Evolutionary conservation across 805 yeast species (phyloP).

Genomic region (Jamesozyma hellenica): DNA sequence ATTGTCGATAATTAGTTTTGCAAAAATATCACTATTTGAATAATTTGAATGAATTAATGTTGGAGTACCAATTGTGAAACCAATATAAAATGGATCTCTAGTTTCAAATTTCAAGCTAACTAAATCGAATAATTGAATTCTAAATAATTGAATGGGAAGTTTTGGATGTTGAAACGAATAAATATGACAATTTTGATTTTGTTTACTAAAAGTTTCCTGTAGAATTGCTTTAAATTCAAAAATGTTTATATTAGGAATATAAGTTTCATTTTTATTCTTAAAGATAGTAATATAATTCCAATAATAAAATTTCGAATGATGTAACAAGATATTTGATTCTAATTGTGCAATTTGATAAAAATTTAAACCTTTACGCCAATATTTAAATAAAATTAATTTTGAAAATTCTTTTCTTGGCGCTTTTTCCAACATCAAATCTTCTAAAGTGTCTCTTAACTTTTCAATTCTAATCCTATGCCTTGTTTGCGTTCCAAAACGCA

Average conservation of each 20-base stretch:
- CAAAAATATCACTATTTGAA: conserved; percentile 31
- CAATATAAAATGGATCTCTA: conserved; percentile 53
- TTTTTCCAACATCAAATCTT: conserved; percentile 7
- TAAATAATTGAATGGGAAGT: conserved; percentile 47
- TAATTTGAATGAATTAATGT: conserved; percentile 48
- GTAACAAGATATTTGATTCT: conserved; percentile 56
- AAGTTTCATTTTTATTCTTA: neutral
- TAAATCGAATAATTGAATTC: conserved; percentile 60
- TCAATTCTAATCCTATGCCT: neutral
- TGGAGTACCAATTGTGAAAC: conserved; percentile 58
- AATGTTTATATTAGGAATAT: neutral
- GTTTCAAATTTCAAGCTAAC: conserved; percentile 16
- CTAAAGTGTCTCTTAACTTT: conserved; percentile 4
- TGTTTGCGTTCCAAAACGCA: conserved; percentile 8
- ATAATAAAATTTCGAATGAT: conserved; percentile 36
- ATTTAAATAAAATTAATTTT: conserved; percentile 10
- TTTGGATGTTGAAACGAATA: conserved; percentile 58
- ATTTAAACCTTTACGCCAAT: conserved; percentile 22
- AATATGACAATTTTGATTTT: conserved; percentile 28
- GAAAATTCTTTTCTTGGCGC: conserved; percentile 10
- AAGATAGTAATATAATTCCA: conserved; percentile 28
- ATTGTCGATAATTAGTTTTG: conserved; percentile 49
- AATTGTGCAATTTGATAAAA: conserved; percentile 55
- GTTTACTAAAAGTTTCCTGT: neutral
- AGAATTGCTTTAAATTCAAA: neutral